Evolutionary conservation across 495 filamentous ascomycete species (phyloP).

Genomic region (Neurospora discreta): DNA sequence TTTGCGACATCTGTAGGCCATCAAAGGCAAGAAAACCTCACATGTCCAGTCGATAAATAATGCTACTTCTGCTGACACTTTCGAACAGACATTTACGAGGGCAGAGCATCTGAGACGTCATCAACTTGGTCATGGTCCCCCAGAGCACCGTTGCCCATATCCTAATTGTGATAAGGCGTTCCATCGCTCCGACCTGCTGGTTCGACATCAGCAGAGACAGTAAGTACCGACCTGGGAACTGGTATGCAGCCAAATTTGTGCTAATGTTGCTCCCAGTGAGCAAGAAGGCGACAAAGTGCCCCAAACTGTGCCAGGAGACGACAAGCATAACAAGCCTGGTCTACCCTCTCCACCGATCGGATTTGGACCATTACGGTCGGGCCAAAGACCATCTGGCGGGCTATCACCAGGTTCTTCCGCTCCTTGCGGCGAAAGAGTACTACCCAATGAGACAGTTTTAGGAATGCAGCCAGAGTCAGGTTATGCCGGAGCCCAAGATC

Average conservation of each 20-base stretch:
- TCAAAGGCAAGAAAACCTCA: constrained; percentile 40
- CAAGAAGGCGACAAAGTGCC: constrained; percentile 24
- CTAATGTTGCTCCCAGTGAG: constrained; percentile 20
- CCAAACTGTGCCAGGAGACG: background rate
- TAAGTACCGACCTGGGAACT: constrained; percentile 33
- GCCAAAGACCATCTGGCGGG: constrained; percentile 9
- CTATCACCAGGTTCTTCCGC: constrained; percentile 11
- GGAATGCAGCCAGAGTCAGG: background rate
- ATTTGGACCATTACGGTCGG: background rate
- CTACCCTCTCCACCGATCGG: background rate
- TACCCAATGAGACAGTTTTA: background rate
- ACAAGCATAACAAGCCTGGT: background rate
- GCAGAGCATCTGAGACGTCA: constrained; percentile 83
- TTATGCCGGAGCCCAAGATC: background rate
- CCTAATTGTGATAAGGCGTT: constrained; percentile 54
- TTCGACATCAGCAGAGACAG: constrained; percentile 76
- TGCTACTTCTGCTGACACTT: constrained; percentile 10
- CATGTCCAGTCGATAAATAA: constrained; percentile 8
- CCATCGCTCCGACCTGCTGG: constrained; percentile 61
- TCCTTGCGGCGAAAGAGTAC: constrained; percentile 5
- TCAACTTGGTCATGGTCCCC: constrained; percentile 73
- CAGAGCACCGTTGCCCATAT: constrained; percentile 54
- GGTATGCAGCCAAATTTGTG: background rate
- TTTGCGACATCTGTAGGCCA: constrained; percentile 53
- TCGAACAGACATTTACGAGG: constrained; percentile 59